phyloP scores from a whole-genome alignment of 306 rosid genomes.

The Pterocarpus macrocarpus region DNA sequence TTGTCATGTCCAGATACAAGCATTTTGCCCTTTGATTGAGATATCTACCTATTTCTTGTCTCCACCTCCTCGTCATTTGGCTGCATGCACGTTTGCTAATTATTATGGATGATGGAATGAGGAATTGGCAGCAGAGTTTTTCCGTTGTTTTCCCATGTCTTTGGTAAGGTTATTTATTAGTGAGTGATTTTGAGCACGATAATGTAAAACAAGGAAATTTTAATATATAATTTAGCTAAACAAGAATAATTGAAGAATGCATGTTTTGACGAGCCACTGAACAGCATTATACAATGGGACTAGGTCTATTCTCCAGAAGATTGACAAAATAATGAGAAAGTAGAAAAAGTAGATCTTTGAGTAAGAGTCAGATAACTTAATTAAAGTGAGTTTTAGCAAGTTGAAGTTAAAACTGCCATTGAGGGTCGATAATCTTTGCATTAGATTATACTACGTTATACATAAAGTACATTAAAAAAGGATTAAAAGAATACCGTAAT shows the following conservation, averaged over 20 bases:
- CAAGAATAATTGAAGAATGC: too few relatives aligned
- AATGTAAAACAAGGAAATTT: background rate
- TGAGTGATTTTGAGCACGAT: background rate
- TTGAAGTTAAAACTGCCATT: background rate
- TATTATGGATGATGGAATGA: background rate
- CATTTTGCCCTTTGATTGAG: conserved; percentile 20
- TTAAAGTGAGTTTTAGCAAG: background rate
- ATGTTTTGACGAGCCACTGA: too few relatives aligned
- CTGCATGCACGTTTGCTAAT: conserved; percentile 7
- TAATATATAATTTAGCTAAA: too few relatives aligned
- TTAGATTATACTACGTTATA: background rate
- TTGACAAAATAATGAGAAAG: too few relatives aligned
- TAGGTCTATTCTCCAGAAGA: too few relatives aligned
- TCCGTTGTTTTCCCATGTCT: background rate
- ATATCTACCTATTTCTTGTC: conserved; percentile 41
- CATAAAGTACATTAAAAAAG: background rate
- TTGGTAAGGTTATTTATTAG: background rate
- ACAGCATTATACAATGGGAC: too few relatives aligned
- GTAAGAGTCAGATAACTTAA: too few relatives aligned
- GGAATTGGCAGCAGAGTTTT: background rate
- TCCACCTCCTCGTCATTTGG: conserved; percentile 1
- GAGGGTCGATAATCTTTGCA: background rate
- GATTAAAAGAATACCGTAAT: background rate
- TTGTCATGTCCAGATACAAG: conserved; percentile 5
- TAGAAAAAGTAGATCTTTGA: too few relatives aligned